Conservation (phyloP, 306 rosid genomes). For the Castanea mollissima region DNA sequence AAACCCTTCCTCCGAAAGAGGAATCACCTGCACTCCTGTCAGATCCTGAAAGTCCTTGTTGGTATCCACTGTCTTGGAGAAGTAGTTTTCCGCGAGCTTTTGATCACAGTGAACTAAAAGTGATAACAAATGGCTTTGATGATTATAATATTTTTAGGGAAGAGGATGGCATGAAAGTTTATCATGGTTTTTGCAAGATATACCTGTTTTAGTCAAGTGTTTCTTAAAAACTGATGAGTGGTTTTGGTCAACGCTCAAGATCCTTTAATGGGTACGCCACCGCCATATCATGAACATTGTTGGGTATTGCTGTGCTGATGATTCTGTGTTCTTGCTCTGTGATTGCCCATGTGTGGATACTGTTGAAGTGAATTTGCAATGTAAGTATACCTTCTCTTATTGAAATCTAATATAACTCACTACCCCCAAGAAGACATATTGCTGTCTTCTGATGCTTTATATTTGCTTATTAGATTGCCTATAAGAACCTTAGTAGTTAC, state of each 20-base stretch:
- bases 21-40: neutral
- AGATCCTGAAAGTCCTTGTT: constrained; percentile 15
- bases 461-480: neutral
- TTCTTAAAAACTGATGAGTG: neutral
- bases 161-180: neutral
- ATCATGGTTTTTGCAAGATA: constrained; percentile 20
- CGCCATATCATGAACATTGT: constrained; percentile 26
- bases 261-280: constrained; percentile 17
- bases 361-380: neutral
- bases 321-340: constrained; percentile 14
- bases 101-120: constrained; percentile 10
- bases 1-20: neutral
- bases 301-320: constrained; percentile 23
- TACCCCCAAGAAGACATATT: neutral
- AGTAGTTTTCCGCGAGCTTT: constrained; percentile 24
- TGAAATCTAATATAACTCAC: neutral
- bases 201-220: constrained; percentile 3
- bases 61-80: constrained; percentile 27
- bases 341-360: constrained; percentile 6
- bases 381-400: constrained; percentile 7
- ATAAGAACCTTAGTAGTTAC: too few relatives aligned
- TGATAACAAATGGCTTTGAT: constrained; percentile 17
- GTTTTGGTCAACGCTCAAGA: constrained; percentile 10
- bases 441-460: neutral
- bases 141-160: neutral